Evolutionary conservation across 805 yeast genomes (phyloP), one percentile per base, ranked within the genome.

Genomic region (Yamadazyma laniorum): DNA sequence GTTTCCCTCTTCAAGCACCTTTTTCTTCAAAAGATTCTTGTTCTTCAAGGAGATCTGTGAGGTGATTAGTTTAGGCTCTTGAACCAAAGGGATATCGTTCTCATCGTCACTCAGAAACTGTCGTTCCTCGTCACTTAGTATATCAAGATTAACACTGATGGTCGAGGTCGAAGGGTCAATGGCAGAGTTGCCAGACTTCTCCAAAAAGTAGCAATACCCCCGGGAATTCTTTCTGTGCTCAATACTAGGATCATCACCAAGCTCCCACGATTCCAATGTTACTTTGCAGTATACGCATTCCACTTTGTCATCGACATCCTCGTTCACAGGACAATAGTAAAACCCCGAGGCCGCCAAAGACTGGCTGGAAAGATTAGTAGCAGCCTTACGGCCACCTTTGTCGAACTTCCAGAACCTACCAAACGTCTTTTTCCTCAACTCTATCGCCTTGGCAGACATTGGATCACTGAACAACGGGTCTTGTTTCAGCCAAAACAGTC

Each of bases 171-270:
- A 14, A 4, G 29, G n/a, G 11, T n/a, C 7, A n/a, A n/a, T n/a
- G 9, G 11, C 11, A 5, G 15, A 21, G 11, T 23, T 19, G 5
- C 26, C 29, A 4, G 25, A n/a, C 8, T 25, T 27, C 13, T 25
- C 59, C 7, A 65, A 44, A 35, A 63, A 60, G 40, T 53, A 59
- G 35, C 71, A 65, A 32, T 47, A 31, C 3, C 47, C 40, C 29
- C 54, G 53, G 13, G 29, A 15, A 17, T 34, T 39, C 13, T 37
- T 56, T 45, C 32, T 51, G 52, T 85, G 93, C 46, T 80, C 88
- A 8, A 39, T 64, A 6, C 70, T 42, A 0, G 90, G 91, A 41
- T 74, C 78, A 57, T 86, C 93, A 2, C 63, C 69, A 1, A 59
- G 53, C 41, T 75, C 85, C 90, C 91, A 84, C 18, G 55, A 56